Percentiles rank a stretch among this genome's conserved stretches.
phyloP scores from a whole-genome alignment of 495 filamentous ascomycete genomes.

The Cercophora sp. region DNA sequence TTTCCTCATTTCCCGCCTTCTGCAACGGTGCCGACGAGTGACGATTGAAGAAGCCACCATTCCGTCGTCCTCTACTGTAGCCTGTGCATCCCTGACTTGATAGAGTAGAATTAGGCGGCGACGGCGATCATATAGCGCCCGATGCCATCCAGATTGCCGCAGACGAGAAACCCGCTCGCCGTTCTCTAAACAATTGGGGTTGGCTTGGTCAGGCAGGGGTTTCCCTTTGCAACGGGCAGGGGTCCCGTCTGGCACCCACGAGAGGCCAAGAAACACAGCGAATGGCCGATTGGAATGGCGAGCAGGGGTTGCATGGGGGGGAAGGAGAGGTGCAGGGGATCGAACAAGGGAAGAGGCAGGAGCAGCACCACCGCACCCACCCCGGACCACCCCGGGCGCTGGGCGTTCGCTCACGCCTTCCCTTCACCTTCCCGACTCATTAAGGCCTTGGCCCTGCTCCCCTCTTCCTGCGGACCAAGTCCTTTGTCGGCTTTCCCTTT shows the following conservation, averaged over 20 bases:
- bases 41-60: too few species aligned
- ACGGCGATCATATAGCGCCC: not conserved
- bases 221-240: not conserved
- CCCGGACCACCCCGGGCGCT: not conserved
- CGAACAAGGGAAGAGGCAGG: not conserved
- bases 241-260: conserved; percentile 3
- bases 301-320: not conserved
- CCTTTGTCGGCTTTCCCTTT: conserved; percentile 29
- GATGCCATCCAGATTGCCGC: not conserved
- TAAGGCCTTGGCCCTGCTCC: conserved; percentile 17
- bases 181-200: too few species aligned
- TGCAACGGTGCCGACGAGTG: not conserved
- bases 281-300: conserved; percentile 1
- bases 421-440: conserved; percentile 8
- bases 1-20: conserved; percentile 11
- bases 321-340: not conserved
- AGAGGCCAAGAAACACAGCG: not conserved
- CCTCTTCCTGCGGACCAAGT: conserved; percentile 9
- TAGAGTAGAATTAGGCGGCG: conserved; percentile 1
- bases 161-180: too few species aligned
- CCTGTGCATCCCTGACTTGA: too few species aligned
- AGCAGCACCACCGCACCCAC: too few species aligned
- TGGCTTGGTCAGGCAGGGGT: conserved; percentile 1
- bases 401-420: conserved; percentile 5
- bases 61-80: not conserved